Evolutionary conservation across 441 rosid species (phyloP).

Genomic region (Populus hybrid): DNA sequence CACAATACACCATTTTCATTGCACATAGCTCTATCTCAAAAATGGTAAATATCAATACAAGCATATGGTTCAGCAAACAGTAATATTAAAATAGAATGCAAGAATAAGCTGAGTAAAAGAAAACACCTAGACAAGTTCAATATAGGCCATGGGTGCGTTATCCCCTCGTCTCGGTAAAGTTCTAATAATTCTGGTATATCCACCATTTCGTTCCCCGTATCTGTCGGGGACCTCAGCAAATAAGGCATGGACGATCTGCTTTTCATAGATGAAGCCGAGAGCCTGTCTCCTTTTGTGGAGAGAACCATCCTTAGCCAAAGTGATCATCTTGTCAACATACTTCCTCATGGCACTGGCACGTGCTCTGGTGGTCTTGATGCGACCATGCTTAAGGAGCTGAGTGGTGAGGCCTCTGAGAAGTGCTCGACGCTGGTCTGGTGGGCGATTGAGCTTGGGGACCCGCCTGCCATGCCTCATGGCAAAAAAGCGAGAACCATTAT

Average conservation of each 20-base stretch:
- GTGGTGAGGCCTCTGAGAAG: conserved; percentile 86
- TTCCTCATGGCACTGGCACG: conserved; percentile 89
- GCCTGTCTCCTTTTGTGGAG: conserved; percentile 94
- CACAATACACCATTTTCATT: background rate
- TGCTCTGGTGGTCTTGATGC: conserved; percentile 86
- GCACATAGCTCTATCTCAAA: background rate
- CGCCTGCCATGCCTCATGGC: conserved; percentile 85
- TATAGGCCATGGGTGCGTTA: conserved; percentile 97
- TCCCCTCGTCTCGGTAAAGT: conserved; percentile 93
- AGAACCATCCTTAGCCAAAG: conserved; percentile 89
- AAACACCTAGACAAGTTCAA: conserved; percentile 75
- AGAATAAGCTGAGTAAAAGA: background rate
- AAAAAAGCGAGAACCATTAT: conserved; percentile 55
- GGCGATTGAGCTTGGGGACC: conserved; percentile 78
- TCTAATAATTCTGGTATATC: conserved; percentile 86
- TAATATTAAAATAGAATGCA: background rate
- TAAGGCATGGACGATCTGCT: conserved; percentile 88
- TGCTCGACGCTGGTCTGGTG: conserved; percentile 84
- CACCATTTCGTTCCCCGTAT: conserved; percentile 87
- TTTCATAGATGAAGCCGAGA: conserved; percentile 80
- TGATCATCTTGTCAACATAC: conserved; percentile 90
- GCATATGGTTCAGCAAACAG: background rate
- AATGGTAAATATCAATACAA: background rate
- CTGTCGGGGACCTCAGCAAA: conserved; percentile 81
- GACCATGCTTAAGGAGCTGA: conserved; percentile 82